Evolutionary conservation across 2,329 filamentous ascomycete species (phyloP).

Genomic region (Fusarium udum): DNA sequence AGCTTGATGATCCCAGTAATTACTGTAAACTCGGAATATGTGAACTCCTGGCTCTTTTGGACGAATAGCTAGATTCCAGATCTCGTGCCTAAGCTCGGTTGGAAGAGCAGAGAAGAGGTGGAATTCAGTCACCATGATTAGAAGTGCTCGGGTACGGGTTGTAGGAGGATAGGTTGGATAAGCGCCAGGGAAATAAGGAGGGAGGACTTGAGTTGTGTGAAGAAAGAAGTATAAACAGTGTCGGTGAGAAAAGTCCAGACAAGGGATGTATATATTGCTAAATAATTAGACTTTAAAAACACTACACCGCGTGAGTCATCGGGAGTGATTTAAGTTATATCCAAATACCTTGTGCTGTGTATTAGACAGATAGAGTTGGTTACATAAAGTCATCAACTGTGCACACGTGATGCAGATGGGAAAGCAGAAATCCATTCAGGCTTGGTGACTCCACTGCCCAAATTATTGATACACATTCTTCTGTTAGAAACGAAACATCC

Average conservation of each 20-base stretch:
- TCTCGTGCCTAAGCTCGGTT: not conserved
- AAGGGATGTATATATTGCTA: not conserved
- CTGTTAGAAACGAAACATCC: not conserved
- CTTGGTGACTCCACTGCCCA: rapidly evolving
- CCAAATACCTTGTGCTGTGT: not conserved
- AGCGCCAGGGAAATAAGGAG: not conserved
- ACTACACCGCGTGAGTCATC: not conserved
- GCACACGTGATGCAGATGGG: not conserved
- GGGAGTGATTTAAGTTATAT: not conserved
- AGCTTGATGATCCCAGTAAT: not conserved
- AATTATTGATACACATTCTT: rapidly evolving
- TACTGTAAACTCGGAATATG: not conserved
- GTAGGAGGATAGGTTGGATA: not conserved
- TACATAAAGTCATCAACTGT: rapidly evolving
- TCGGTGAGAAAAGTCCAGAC: not conserved
- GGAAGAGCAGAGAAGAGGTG: not conserved
- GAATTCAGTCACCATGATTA: not conserved
- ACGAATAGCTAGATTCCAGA: not conserved
- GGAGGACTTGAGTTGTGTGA: not conserved
- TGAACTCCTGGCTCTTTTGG: not conserved
- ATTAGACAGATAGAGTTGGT: not conserved
- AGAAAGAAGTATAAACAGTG: not conserved
- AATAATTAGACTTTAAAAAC: not conserved
- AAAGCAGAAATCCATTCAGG: rapidly evolving
- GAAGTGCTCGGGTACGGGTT: rapidly evolving